Conservation (phyloP, 148 eudicot genomes). For the Tetragonia tetragonoides region DNA sequence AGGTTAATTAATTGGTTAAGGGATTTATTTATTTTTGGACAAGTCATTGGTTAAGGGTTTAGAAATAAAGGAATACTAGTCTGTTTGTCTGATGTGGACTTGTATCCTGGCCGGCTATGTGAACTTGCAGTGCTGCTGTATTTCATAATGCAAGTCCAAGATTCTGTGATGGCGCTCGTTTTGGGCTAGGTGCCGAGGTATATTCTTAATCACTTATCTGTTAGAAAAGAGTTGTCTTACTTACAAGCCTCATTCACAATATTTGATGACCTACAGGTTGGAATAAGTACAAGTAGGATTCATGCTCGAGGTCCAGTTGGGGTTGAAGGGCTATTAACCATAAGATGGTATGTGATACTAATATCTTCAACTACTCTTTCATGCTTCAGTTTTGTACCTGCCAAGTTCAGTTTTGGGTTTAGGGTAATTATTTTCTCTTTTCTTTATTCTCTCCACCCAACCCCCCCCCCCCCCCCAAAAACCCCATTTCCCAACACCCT, state of each 20-base stretch:
- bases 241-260: background rate
- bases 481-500: no score
- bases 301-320: slow-evolving; percentile 99
- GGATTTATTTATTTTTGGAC: no score
- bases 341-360: slow-evolving; percentile 63
- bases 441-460: no score
- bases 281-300: slow-evolving; percentile 94
- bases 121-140: slow-evolving; percentile 86
- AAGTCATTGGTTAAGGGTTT: background rate
- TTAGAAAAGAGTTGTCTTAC: no score
- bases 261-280: slow-evolving; percentile 60
- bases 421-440: no score
- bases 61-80: no score
- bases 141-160: slow-evolving; percentile 96
- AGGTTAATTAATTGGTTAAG: background rate
- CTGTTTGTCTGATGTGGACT: background rate
- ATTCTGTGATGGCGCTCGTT: slow-evolving; percentile 92
- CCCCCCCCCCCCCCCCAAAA: no score
- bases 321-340: slow-evolving; percentile 92
- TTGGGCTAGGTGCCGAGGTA: slow-evolving; percentile 98
- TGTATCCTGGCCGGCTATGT: slow-evolving; percentile 7
- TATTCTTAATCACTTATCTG: background rate
- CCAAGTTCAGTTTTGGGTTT: no score
- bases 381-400: background rate
- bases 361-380: background rate